These are phyloP conservation scores for Corymbia calophylla DNA, from an alignment of 441 rosid genomes.

Conservation along the genomic window DNA sequence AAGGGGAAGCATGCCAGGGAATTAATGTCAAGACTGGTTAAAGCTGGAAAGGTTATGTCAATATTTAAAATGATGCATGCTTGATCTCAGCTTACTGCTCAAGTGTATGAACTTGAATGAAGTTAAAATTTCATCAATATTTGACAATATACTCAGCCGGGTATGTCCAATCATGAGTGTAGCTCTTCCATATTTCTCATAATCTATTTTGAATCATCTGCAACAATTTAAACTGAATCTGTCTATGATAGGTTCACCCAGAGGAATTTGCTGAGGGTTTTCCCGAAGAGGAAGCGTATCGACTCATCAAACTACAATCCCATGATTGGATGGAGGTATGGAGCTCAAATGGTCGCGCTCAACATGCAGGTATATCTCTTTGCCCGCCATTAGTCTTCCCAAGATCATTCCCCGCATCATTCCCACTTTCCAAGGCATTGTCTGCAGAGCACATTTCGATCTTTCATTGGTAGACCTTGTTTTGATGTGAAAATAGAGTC, in stretches of 20 bases:
- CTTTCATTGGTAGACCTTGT: not conserved
- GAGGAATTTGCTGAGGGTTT: slow-evolving; percentile 1
- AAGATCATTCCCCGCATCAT: not conserved
- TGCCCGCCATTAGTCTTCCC: too few relatives aligned
- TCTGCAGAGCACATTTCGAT: not conserved
- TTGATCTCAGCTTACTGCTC: not conserved
- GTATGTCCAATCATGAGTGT: not conserved
- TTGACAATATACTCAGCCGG: not conserved
- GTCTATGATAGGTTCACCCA: not conserved
- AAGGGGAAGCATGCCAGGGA: not conserved
- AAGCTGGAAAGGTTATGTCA: not conserved
- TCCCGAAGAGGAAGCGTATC: not conserved
- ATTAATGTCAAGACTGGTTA: not conserved
- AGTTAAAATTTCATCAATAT: not conserved
- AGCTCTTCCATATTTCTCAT: not conserved
- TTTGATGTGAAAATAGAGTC: not conserved
- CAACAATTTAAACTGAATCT: not conserved
- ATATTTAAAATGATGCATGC: not conserved
- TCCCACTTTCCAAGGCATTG: not conserved
- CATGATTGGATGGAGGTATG: slow-evolving; percentile 1
- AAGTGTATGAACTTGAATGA: not conserved
- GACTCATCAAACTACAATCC: not conserved
- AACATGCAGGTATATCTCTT: slow-evolving; percentile 2
- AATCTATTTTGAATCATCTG: not conserved
- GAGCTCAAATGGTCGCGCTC: slow-evolving; percentile 10